Evolutionary conservation across 345 rosid genomes (phyloP), one percentile per base, ranked within the genome.

Genomic region (Lumnitzera littorea): DNA sequence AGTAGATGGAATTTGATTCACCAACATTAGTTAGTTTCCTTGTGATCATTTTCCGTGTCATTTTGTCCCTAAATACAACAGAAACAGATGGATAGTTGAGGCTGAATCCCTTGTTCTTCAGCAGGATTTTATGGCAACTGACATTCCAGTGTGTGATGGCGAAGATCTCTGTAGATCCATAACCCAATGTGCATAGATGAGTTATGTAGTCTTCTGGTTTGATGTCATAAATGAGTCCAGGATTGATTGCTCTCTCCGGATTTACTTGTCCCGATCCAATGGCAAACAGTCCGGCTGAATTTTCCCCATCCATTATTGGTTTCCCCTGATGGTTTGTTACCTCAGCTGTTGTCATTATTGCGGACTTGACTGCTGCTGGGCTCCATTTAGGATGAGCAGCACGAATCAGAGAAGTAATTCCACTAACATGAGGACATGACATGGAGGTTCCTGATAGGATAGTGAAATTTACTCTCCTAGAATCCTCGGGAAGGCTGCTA

Each of bases 391-490:
- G 94, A 57, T 89, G 84, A 43, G 83, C 74, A 43, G 96, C 74
- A 56, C 70, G 89, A 74, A 92, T 62, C 27, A 92, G 73, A 55
- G 96, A 85, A 2, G 90, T 78, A 54, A 89, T 81, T 13, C 98
- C 98, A 10, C 95, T 86, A 62, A 77, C 90, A 61, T 92, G 97
- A 51, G 98, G 98, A 68, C 98, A 92, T 50, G 98, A 81, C 98
- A 92, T 92, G 71, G 98, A 92, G 60, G 98, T 92, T 25, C 98
- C 97, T 0, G 98, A 89, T 96, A 87, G 87, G 6, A 92, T 87
- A 0, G 94, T 82, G 81, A 92, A 92, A 69, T 92, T 87, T 62
- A 78, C 91, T 68, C 95, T 89, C 72, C 98, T 83, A 16, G 84
- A 25, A 69, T 89, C 98, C 58, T 84, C 90, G 13, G 87, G 87